Conservation (phyloP, 192 early-diverging fungal species). For the Umbelopsis isabellina region DNA sequence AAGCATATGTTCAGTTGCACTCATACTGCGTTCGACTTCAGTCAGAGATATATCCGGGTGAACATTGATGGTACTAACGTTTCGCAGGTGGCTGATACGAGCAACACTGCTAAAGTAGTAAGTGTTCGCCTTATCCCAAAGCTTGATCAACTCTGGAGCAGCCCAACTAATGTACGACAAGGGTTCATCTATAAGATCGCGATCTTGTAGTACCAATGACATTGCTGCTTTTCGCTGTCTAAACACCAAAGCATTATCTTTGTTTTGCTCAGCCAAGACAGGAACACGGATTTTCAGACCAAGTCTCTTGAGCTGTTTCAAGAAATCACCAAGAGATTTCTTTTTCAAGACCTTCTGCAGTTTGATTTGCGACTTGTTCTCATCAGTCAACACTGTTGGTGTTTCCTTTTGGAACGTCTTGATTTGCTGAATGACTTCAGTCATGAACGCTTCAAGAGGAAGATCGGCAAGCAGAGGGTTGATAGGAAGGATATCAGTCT, state of each 20-base stretch:
- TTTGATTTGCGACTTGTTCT: slow-evolving; percentile 61
- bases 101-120: slow-evolving; percentile 75
- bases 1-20: slow-evolving; percentile 71
- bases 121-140: slow-evolving; percentile 61
- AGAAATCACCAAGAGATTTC: slow-evolving; percentile 77
- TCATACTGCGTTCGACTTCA: slow-evolving; percentile 65
- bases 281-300: slow-evolving; percentile 54
- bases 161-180: slow-evolving; percentile 13
- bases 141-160: slow-evolving; percentile 34
- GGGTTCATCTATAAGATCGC: slow-evolving; percentile 5
- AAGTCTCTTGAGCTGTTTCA: slow-evolving; percentile 70
- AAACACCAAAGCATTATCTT: slow-evolving; percentile 37
- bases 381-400: slow-evolving; percentile 53
- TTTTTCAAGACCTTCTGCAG: slow-evolving; percentile 71
- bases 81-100: slow-evolving; percentile 63
- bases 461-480: slow-evolving; percentile 23
- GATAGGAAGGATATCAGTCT: slow-evolving; percentile 40
- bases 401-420: slow-evolving; percentile 63
- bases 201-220: slow-evolving; percentile 7
- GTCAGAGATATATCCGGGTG: slow-evolving; percentile 64
- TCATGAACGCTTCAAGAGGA: slow-evolving; percentile 52
- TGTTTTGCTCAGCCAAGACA: slow-evolving; percentile 30
- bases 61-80: slow-evolving; percentile 40
- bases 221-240: slow-evolving; percentile 20
- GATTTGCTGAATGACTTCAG: slow-evolving; percentile 56